Conservation (phyloP, 1,139 yeast species). For the Blastobotrys elegans region DNA sequence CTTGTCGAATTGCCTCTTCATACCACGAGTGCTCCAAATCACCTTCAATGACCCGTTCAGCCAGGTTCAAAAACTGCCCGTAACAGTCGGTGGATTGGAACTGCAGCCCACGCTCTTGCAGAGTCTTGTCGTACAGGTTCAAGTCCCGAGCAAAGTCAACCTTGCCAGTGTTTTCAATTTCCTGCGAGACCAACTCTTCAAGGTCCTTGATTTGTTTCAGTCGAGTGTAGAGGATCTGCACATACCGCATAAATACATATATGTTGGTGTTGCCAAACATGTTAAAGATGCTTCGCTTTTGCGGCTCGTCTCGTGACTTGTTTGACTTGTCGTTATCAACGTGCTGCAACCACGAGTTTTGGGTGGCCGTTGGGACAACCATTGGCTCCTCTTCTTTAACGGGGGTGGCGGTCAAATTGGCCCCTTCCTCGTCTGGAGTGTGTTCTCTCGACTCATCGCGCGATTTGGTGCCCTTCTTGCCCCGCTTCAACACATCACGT, state of each 20-base stretch:
- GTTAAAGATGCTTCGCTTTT: constrained; percentile 50
- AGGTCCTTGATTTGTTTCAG: constrained; percentile 65
- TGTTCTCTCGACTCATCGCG: constrained; percentile 19
- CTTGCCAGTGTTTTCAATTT: constrained; percentile 51
- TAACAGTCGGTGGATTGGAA: constrained; percentile 72
- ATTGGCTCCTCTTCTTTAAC: constrained; percentile 3
- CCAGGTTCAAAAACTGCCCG: constrained; percentile 63
- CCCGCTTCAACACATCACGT: constrained; percentile 66
- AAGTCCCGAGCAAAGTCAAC: constrained; percentile 88
- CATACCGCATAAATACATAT: constrained; percentile 83
- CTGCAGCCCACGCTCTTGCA: constrained; percentile 73
- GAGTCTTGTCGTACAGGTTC: constrained; percentile 73
- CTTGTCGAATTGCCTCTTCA: constrained; percentile 93
- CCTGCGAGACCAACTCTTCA: constrained; percentile 66
- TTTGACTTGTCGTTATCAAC: constrained; percentile 20
- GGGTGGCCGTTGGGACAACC: constrained; percentile 12
- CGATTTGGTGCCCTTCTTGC: constrained; percentile 35
- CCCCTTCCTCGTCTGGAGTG: constrained; percentile 31
- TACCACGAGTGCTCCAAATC: constrained; percentile 93
- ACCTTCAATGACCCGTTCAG: constrained; percentile 79
- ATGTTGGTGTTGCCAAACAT: constrained; percentile 88
- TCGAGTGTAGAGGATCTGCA: constrained; percentile 77
- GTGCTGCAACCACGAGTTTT: constrained; percentile 19
- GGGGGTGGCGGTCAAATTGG: constrained; percentile 18
- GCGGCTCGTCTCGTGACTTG: constrained; percentile 17